Base-by-base conservation (phyloP, 139 green algal genomes). In the Tetraselmis striata region DNA sequence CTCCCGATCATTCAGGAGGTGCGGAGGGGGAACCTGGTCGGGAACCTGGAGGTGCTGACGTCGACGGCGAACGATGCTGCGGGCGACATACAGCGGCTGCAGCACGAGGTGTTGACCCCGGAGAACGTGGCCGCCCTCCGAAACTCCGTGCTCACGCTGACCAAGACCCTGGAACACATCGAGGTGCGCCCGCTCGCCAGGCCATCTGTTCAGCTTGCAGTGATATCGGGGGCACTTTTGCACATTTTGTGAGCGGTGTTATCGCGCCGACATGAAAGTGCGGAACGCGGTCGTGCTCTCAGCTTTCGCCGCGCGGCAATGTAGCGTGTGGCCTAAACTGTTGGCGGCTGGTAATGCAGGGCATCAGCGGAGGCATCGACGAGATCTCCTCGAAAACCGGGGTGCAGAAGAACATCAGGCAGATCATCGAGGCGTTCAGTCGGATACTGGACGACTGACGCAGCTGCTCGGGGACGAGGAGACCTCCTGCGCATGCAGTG, bases 101-200 rank as follows among this genome's bases (percentile, higher is more conserved):
- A 98, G 87, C 89, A 84, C 76, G 88, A 92, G 67, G 93, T 99
- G 32, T 83, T 99, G 78, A 98, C 93, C 1, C 90, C 95, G 18
- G 96, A 95, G 31, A 99, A 99, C 86, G 93, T 98, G 59, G 86
- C 84, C 1, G 93, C 93, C 23, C 84, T 97, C 82, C 88, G 92
- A n/a, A 83, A 92, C 24, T 85, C 84, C 23, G 93, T 98, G 32
- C 84, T 93, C 75, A 97, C 95, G 25, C 81, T 97, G 76, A 93
- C 89, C 23, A 86, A 87, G 29, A 94, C 89, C 28, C 77, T 88
- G 24, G 32, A 83, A 45, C 80, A 84, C 81, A 74, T 88, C 30
- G 83, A 86, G 59, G 80, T 84, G 27, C 75, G 75, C 28, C 31
- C 32, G 24, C 30, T 91, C 86, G 85, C 30, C 28, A 24, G 5